Conservation (phyloP, 1,139 yeast genomes). For the Nematodospora anomalae region DNA sequence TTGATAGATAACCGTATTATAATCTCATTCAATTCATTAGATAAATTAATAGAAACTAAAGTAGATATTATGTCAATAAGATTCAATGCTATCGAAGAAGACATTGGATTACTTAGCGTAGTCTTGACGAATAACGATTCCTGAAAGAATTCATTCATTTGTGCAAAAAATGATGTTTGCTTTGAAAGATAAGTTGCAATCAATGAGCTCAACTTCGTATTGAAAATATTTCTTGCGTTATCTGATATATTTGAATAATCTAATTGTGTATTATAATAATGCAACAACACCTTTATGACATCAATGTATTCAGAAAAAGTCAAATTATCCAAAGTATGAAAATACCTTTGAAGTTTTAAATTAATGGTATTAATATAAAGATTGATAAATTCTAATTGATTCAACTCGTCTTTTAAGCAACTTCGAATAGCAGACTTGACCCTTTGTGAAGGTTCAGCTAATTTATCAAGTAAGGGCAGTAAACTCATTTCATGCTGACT, state of each 20-base stretch:
- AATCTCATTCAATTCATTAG: conserved; percentile 34
- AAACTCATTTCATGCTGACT: conserved; percentile 1
- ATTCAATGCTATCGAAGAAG: conserved; percentile 7
- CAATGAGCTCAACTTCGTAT: conserved; percentile 28
- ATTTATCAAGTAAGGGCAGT: conserved; percentile 7
- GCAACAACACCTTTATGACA: conserved; percentile 20
- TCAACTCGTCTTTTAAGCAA: conserved; percentile 36
- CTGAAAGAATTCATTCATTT: conserved; percentile 11
- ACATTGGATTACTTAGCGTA: conserved; percentile 8
- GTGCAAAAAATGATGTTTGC: conserved; percentile 5
- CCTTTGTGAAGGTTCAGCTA: conserved; percentile 35
- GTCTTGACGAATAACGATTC: conserved; percentile 10
- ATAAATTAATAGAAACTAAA: conserved; percentile 30
- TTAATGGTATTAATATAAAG: conserved; percentile 37
- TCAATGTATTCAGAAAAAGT: conserved; percentile 18
- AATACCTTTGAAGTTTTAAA: conserved; percentile 14
- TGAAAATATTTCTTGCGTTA: conserved; percentile 23
- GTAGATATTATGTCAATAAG: conserved; percentile 17
- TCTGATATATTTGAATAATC: conserved; percentile 23
- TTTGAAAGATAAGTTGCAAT: conserved; percentile 20
- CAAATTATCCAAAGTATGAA: conserved; percentile 9
- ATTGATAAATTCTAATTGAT: conserved; percentile 36
- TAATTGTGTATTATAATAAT: conserved; percentile 16
- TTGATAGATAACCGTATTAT: conserved; percentile 43
- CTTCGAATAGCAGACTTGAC: conserved; percentile 39